Evolutionary conservation across 768 basidiomycete genomes (phyloP), one percentile per base, ranked within the genome.

Genomic region (Russula sp.): DNA sequence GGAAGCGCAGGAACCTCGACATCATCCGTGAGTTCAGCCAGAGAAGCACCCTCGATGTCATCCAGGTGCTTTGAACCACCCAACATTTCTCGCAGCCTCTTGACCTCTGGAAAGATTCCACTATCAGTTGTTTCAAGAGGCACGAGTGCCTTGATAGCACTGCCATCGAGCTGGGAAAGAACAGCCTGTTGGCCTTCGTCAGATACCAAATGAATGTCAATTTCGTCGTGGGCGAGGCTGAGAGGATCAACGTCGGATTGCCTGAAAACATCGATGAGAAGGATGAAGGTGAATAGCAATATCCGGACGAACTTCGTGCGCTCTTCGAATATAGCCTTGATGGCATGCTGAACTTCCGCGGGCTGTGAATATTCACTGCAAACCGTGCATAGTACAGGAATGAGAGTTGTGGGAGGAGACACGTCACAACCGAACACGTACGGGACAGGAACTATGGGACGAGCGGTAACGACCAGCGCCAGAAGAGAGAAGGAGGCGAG

Each of bases 381-480:
- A 32, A 42, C 11, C 18, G 56, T 20, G 35, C 22, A 44, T 22
- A 14, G 40, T 22, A 53, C 27, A 57, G 35, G 44, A 55, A 20
- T 34, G 35, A 42, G 18, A 20, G 32, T n/a, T 47, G 14, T 20
- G 47, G 37, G 35, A 54, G 14, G 47, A 37, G 11, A 73, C 75
- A 67, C 65, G 75, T 76, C 71, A 57, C 34, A 70, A 65, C 39
- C 16, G 35, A 32, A 56, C 54, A 72, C 52, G 50, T 66, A 67
- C 59, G 71, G 62, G 54, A 67, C 63, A 13, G 72, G 68, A 18
- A 69, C 61, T 60, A 79, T 67, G 32, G 79, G 79, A 65, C 71
- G 77, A 70, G 77, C 70, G 59, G 75, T 72, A 66, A 79, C 79
- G 72, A 77, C 76, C 72, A 80, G 75, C 73, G 74, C 77, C 61